Evolutionary conservation across 805 yeast genomes (phyloP).

Genomic region (Yarrowia yakushimensis): DNA sequence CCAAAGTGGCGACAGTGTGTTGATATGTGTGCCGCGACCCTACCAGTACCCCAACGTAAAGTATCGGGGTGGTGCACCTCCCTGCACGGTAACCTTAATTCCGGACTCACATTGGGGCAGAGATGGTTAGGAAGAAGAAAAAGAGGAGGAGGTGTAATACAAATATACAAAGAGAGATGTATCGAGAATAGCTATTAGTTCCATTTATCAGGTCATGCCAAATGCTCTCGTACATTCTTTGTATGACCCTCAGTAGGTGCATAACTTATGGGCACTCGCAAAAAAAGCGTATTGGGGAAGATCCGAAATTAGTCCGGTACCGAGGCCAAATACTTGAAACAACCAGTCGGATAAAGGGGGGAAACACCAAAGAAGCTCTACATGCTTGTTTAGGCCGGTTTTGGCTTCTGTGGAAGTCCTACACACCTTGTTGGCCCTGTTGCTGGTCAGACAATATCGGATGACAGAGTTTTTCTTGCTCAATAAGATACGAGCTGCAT

Average conservation of each 20-base stretch:
- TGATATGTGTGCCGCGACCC: not conserved
- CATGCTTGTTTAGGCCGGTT: not conserved
- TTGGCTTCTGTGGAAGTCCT: not conserved
- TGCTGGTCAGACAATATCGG: constrained; percentile 3
- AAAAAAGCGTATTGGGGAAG: constrained; percentile 13
- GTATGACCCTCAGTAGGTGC: not conserved
- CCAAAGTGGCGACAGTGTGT: not conserved
- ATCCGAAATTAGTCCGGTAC: constrained; percentile 22
- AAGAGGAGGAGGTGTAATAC: no score
- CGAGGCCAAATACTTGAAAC: not conserved
- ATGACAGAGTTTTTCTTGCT: constrained; percentile 13
- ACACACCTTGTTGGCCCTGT: not conserved
- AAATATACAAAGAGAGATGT: no score
- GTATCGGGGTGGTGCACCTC: constrained; percentile 21
- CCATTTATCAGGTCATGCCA: no score
- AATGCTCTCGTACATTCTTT: not conserved
- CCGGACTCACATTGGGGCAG: not conserved
- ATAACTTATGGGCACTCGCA: not conserved
- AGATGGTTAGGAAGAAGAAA: no score
- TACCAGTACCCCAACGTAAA: not conserved
- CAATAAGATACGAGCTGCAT: constrained; percentile 21
- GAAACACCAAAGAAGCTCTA: not conserved
- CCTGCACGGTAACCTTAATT: constrained; percentile 3
- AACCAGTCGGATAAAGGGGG: no score
- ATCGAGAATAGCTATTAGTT: no score